Percentiles rank a stretch among this genome's conserved stretches.
These are phyloP conservation scores for Gentiana macrophylla DNA, from an alignment of 257 asterid genomes.

Conservation along the genomic window DNA sequence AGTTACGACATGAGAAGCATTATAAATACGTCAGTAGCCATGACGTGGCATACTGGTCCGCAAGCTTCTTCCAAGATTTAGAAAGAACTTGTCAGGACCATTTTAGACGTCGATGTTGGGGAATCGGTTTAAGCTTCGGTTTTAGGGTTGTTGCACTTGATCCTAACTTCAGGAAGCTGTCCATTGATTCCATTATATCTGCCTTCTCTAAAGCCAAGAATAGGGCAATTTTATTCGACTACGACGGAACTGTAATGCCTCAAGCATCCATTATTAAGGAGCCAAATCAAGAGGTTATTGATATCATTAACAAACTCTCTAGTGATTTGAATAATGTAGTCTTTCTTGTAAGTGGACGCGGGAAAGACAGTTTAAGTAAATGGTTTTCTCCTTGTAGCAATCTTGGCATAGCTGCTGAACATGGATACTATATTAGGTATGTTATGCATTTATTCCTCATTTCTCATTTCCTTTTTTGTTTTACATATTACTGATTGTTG, in stretches of 20 bases:
- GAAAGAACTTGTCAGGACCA: conserved; percentile 44
- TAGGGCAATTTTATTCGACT: conserved; percentile 40
- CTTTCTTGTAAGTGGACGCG: conserved; percentile 41
- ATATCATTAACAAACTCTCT: conserved; percentile 25
- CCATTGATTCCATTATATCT: conserved; percentile 28
- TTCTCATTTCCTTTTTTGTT: neutral
- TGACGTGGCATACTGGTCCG: conserved; percentile 46
- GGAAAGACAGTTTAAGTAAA: conserved; percentile 31
- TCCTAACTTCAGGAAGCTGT: conserved; percentile 40
- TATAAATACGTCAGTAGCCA: conserved; percentile 40
- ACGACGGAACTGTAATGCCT: conserved; percentile 45
- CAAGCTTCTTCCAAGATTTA: conserved; percentile 45
- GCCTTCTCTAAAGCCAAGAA: conserved; percentile 30
- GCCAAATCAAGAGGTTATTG: conserved; percentile 26
- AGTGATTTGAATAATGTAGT: conserved; percentile 28
- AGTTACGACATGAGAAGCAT: conserved; percentile 48
- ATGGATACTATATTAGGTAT: conserved; percentile 36
- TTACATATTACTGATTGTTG: neutral
- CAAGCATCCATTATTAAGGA: conserved; percentile 27
- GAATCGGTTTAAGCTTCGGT: conserved; percentile 41
- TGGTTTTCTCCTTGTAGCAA: conserved; percentile 40
- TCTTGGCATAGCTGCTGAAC: conserved; percentile 47
- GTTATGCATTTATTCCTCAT: neutral
- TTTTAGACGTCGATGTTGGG: conserved; percentile 41
- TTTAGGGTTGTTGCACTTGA: conserved; percentile 47